phyloP scores from a whole-genome alignment of 768 basidiomycete genomes.

The Amanita polypyramis region DNA sequence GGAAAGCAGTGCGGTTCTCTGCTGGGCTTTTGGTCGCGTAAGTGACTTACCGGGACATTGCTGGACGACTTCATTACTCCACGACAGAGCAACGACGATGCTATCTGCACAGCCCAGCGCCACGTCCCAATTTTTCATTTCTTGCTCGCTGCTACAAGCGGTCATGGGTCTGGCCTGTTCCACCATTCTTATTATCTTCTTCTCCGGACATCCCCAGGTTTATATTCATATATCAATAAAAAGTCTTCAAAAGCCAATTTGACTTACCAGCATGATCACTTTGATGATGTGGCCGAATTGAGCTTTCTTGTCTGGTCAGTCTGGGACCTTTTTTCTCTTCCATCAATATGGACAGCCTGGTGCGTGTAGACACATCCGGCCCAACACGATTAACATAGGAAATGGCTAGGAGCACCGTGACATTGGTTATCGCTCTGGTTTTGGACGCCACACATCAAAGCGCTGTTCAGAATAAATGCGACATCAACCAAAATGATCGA shows the following conservation, averaged over 20 bases:
- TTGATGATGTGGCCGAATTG: background rate
- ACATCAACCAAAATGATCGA: background rate
- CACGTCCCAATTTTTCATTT: background rate
- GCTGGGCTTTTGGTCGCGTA: background rate
- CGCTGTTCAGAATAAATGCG: background rate
- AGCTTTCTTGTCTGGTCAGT: background rate
- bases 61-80: background rate
- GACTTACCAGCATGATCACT: background rate
- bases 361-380: background rate
- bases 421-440: background rate
- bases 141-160: background rate
- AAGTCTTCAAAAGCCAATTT: background rate
- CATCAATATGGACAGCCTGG: conserved; percentile 1
- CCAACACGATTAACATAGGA: background rate
- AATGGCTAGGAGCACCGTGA: background rate
- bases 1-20: background rate
- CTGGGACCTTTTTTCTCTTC: background rate
- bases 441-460: background rate
- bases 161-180: background rate
- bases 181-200: background rate
- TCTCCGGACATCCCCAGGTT: background rate
- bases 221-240: background rate
- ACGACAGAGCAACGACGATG: no score
- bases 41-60: no score
- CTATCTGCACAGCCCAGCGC: background rate